Conservation (phyloP, 169 alveolate genomes). For the Condylostoma magnum region DNA sequence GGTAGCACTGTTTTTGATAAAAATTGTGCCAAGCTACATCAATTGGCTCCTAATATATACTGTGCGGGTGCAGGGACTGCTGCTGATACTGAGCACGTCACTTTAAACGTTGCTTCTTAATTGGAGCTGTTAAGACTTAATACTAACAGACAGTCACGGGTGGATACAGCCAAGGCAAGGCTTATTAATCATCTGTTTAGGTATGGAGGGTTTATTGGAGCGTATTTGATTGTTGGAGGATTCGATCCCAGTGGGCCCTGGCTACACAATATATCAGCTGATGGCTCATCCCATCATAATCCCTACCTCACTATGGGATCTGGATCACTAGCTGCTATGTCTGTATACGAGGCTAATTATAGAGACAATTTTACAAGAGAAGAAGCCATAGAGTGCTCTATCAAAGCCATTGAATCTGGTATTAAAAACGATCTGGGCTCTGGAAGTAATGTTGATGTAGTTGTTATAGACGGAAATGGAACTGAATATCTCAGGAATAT, state of each 20-base stretch:
- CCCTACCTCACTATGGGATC: constrained; percentile 98
- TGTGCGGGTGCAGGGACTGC: constrained; percentile 99
- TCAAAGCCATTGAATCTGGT: constrained; percentile 96
- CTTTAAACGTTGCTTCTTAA: constrained; percentile 86
- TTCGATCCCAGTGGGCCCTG: constrained; percentile 95
- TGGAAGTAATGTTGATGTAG: constrained; percentile 95
- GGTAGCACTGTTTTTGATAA: constrained; percentile 98
- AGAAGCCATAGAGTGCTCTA: constrained; percentile 91
- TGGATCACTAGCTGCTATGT: constrained; percentile 97
- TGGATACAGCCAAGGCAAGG: constrained; percentile 87
- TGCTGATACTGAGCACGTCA: constrained; percentile 96
- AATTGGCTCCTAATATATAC: constrained; percentile 93
- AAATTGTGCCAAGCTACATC: constrained; percentile 95
- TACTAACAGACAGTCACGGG: constrained; percentile 90
- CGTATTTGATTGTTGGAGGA: constrained; percentile 98
- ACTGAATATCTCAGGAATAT: constrained; percentile 77
- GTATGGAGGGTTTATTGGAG: constrained; percentile 96
- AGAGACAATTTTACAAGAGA: constrained; percentile 89
- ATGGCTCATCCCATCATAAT: constrained; percentile 90
- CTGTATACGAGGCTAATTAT: constrained; percentile 93
- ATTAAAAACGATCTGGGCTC: constrained; percentile 95
- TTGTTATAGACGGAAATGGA: constrained; percentile 86
- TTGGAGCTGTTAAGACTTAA: constrained; percentile 92
- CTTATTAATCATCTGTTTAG: constrained; percentile 86
- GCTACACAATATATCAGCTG: constrained; percentile 92